Evolutionary conservation across 371 early-diverging fungal genomes (phyloP).

Genomic region (Haplosporangium sp.): DNA sequence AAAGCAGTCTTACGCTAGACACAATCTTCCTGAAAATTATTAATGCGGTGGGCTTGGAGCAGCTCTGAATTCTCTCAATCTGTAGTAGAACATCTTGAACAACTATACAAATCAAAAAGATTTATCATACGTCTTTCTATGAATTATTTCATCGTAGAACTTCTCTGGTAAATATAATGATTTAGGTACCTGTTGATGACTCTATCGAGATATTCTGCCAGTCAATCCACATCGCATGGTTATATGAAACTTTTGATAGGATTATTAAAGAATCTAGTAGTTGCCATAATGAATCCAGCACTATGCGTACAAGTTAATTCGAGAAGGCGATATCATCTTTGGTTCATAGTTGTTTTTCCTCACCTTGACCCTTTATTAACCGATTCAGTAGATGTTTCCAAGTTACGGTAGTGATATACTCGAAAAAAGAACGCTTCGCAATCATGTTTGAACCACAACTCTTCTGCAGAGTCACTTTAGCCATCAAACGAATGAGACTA

Average conservation of each 20-base stretch:
- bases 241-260: not conserved
- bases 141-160: no score
- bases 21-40: not conserved
- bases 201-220: not conserved
- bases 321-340: not conserved
- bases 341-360: not conserved
- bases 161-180: no score
- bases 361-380: not conserved
- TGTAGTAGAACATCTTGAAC: not conserved
- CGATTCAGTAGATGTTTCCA: not conserved
- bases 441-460: not conserved
- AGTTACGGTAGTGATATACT: not conserved
- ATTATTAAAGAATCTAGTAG: not conserved
- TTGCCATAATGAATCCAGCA: not conserved
- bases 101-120: not conserved
- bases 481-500: not conserved
- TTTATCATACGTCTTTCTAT: no score
- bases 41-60: no score
- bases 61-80: slow-evolving; percentile 2
- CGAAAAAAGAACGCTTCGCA: not conserved
- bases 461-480: not conserved
- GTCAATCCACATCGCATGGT: not conserved
- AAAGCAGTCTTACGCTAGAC: not conserved
- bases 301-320: not conserved
- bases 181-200: not conserved